Evolutionary conservation across 129 eudicot genomes (phyloP), one percentile per base, ranked within the genome.

Genomic region (Chrysanthemum seticuspe): DNA sequence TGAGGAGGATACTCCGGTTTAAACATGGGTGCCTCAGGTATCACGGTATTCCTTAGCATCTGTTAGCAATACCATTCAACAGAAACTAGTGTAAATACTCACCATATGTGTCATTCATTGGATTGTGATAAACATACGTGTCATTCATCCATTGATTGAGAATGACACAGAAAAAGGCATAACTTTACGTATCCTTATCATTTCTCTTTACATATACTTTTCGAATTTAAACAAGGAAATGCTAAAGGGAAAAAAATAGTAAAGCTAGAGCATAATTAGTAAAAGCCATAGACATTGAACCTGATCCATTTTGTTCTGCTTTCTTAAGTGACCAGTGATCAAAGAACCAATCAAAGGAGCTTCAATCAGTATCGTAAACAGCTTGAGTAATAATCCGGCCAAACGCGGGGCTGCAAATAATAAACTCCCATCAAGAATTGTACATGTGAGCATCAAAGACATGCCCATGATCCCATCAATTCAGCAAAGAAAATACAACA

Each of bases 11-110:
- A 90, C 80, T 87, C 92, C 3, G 96, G 96, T 68, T 65, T 87
- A 65, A 82, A 90, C 96, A 90, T 90, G 0, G 96, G 96, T 52
- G 78, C 36, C 76, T 90, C 96, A 2, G 96, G 96, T 82, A 90
- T 87, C 65, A 85, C 88, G 52, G 85, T 81, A 68, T 85, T 76
- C 78, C 65, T 81, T 80, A 90, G 74, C 52, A 90, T 53, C 96
- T 89, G 89, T 48, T 1, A 73, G 55, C 70, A 6, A 4, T 64
- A 59, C 51, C 64, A 63, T 44, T 18, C 25, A 23, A 23, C 25
- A 23, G 0, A 23, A 23, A 23, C 25, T 23, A 0, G 25, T 23
- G 25, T 23, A 23, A 23, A 23, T 23, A 23, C 25, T 21, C 21
- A 21, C 21, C 21, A 21, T 21, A 21, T 21, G 21, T 21, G 21